Conservation (phyloP, 2,329 filamentous ascomycete species). For the Ophiognomonia clavigignenti-juglandacearum region DNA sequence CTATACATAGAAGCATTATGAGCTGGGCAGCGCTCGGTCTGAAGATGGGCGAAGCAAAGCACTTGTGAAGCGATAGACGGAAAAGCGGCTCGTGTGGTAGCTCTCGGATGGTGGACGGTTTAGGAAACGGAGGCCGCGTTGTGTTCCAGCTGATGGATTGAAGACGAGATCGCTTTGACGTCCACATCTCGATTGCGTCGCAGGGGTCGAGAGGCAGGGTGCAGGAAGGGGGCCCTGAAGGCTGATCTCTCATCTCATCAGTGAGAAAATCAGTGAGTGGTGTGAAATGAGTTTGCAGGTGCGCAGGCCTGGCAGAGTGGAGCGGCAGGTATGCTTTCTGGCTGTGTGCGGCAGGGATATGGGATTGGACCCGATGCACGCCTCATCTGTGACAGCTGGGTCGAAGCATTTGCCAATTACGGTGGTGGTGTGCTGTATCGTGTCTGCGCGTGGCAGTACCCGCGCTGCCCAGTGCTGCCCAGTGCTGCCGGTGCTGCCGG, state of each 20-base stretch:
- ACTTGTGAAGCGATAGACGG: too few species aligned
- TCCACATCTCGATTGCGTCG: conserved; percentile 14
- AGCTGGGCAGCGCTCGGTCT: too few species aligned
- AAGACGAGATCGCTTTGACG: conserved; percentile 8
- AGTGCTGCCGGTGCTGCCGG: too few species aligned
- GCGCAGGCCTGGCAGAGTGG: not conserved
- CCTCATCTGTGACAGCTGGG: conserved; percentile 17
- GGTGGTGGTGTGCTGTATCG: not conserved
- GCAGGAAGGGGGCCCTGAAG: too few species aligned
- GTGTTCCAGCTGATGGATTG: too few species aligned
- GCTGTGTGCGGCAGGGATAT: too few species aligned
- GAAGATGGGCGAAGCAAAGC: too few species aligned
- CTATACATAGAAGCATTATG: too few species aligned
- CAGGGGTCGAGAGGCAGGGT: too few species aligned
- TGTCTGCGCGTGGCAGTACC: not conserved
- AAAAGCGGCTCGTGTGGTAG: not conserved
- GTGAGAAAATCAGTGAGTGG: conserved; percentile 16
- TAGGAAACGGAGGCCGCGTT: too few species aligned
- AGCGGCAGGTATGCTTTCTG: not conserved
- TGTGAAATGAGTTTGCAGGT: conserved; percentile 19
- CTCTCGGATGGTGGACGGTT: not conserved
- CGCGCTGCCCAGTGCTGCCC: too few species aligned
- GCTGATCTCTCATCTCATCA: too few species aligned
- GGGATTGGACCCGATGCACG: conserved; percentile 14
- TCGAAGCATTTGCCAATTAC: conserved; percentile 14